Evolutionary conservation across 306 rosid species (phyloP).

Genomic region (Betula pendula): DNA sequence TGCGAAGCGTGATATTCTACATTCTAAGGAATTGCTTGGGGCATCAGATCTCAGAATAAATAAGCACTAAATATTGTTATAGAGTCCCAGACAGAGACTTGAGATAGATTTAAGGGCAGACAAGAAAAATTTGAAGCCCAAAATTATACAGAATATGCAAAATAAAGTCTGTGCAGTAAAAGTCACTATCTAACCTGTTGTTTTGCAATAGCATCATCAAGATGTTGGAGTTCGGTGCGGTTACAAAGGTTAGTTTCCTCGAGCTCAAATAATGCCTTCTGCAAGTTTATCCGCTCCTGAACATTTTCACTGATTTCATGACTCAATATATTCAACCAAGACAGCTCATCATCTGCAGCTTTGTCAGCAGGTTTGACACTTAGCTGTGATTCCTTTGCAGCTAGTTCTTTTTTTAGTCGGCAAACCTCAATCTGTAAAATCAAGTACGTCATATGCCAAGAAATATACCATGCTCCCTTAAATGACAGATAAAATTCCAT

Average conservation of each 20-base stretch:
- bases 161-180: neutral
- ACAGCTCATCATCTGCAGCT: slow-evolving; percentile 56
- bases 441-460: slow-evolving; percentile 17
- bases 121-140: neutral
- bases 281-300: slow-evolving; percentile 65
- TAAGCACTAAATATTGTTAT: neutral
- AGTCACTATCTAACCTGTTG: slow-evolving; percentile 40
- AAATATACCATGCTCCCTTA: slow-evolving; percentile 5
- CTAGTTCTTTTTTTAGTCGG: slow-evolving; percentile 53
- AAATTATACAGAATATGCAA: neutral
- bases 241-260: slow-evolving; percentile 61
- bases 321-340: slow-evolving; percentile 57
- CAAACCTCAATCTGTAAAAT: slow-evolving; percentile 52
- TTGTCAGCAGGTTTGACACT: slow-evolving; percentile 52
- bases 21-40: neutral
- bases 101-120: neutral
- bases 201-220: slow-evolving; percentile 60
- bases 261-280: slow-evolving; percentile 60
- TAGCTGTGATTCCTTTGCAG: slow-evolving; percentile 51
- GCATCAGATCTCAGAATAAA: neutral
- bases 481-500: slow-evolving; percentile 1
- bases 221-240: slow-evolving; percentile 58
- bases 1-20: neutral
- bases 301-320: slow-evolving; percentile 66
- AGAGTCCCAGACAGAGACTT: neutral